Base-by-base conservation (phyloP, 73 alveolate genomes). In the Effrenium voratum region DNA sequence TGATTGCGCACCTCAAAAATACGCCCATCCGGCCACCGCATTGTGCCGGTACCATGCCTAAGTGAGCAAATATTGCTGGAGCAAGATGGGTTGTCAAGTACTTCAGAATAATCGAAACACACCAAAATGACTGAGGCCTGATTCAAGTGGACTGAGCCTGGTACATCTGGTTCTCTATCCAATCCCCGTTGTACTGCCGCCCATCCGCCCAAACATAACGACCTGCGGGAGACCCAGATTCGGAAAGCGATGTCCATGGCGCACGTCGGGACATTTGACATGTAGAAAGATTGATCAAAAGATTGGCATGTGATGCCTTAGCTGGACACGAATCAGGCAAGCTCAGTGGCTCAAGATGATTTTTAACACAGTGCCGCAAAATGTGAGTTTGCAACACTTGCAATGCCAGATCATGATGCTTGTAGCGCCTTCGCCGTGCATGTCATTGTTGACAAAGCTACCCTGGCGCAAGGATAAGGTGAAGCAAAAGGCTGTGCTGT, bases 371-470 rank as follows among this genome's bases (percentile, higher is more conserved):
- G n/a, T n/a, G n/a, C n/a, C n/a, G n/a, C n/a, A n/a, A n/a, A n/a
- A n/a, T n/a, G n/a, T n/a, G n/a, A n/a, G n/a, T n/a, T n/a, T n/a
- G n/a, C n/a, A n/a, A n/a, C n/a, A n/a, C n/a, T n/a, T n/a, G n/a
- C n/a, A n/a, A n/a, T n/a, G n/a, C n/a, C n/a, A n/a, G n/a, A n/a
- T n/a, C n/a, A n/a, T n/a, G n/a, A n/a, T n/a, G n/a, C n/a, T n/a
- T n/a, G n/a, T n/a, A n/a, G n/a, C n/a, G 88, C 97, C 97, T 90
- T 90, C 97, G 24, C 97, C 97, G 50, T 90, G 97, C 97, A 90
- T 90, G 87, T 90, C 97, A 57, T 90, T 90, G 87, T 90, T 90
- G 44, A 40, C 43, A 75, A 90, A 90, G 88, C 52, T 90, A n/a
- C 97, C 97, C 97, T 90, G 94, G 49, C 75, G 63, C 63, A 8